These are phyloP conservation scores for Coemansia sp. DNA, from an alignment of 192 early-diverging fungal species.

Conservation along the genomic window DNA sequence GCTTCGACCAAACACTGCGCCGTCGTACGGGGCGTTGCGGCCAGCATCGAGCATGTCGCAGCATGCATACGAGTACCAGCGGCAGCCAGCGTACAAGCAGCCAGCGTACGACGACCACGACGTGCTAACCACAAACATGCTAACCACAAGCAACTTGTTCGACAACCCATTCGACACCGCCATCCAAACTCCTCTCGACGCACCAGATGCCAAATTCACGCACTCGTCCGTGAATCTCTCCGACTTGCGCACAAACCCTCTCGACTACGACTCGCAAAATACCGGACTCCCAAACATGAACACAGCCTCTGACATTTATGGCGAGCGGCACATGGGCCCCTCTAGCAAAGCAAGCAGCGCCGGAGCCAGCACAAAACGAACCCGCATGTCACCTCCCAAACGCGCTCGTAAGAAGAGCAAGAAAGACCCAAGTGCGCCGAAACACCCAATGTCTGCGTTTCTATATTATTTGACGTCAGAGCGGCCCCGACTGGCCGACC, in stretches of 20 bases:
- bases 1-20: background rate
- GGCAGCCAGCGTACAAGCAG: slow-evolving; percentile 2
- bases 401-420: slow-evolving; percentile 62
- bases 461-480: slow-evolving; percentile 71
- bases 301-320: too few relatives aligned
- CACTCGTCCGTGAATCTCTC: too few relatives aligned
- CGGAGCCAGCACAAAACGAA: slow-evolving; percentile 16
- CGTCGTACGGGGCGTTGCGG: slow-evolving; percentile 7
- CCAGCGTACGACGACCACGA: slow-evolving; percentile 2
- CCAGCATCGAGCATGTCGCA: slow-evolving; percentile 21
- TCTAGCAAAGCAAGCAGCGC: slow-evolving; percentile 3
- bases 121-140: slow-evolving; percentile 1
- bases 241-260: too few relatives aligned
- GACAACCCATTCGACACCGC: slow-evolving; percentile 5
- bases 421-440: slow-evolving; percentile 73
- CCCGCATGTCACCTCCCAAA: slow-evolving; percentile 32
- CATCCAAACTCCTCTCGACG: background rate
- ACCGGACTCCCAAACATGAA: too few relatives aligned
- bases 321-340: background rate
- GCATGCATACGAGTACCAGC: background rate
- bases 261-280: too few relatives aligned
- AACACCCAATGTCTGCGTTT: slow-evolving; percentile 86
- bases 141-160: slow-evolving; percentile 16
- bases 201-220: background rate
- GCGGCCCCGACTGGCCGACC: slow-evolving; percentile 60